phyloP scores from a whole-genome alignment of 2,329 filamentous ascomycete genomes.

The Delphinella strobiligena region DNA sequence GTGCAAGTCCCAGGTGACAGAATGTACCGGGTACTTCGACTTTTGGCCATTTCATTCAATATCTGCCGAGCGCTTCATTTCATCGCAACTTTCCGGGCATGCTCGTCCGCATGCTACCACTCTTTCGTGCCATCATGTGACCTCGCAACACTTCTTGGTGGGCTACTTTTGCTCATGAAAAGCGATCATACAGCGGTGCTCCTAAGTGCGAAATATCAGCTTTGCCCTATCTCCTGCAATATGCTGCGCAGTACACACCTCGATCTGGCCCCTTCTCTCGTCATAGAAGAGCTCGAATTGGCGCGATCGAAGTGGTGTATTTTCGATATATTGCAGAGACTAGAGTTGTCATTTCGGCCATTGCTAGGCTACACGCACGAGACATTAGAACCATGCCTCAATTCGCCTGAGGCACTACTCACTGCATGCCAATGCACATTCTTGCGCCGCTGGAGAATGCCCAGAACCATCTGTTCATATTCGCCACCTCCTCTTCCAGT shows the following conservation, averaged over 20 bases:
- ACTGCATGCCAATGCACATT: conserved; percentile 34
- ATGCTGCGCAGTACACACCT: conserved; percentile 14
- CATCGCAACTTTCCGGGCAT: no score
- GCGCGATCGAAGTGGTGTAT: conserved; percentile 26
- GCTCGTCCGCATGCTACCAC: no score
- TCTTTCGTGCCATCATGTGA: no score
- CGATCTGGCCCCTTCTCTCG: conserved; percentile 16
- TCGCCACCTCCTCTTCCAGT: conserved; percentile 19
- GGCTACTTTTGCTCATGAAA: no score
- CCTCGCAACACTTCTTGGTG: no score
- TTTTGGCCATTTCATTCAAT: no score
- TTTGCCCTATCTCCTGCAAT: no score
- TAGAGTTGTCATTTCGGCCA: conserved; percentile 39
- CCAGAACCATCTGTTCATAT: conserved; percentile 36
- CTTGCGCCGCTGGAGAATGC: conserved; percentile 34
- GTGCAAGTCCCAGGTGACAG: no score
- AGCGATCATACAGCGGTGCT: no score
- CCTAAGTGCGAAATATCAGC: neutral
- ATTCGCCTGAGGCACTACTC: conserved; percentile 6
- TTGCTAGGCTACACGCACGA: conserved; percentile 36
- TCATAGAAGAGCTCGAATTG: conserved; percentile 31
- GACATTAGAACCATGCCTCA: no score
- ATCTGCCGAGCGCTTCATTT: no score
- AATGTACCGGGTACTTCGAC: no score
- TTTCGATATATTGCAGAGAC: conserved; percentile 32